Percentiles rank a stretch among this genome's conserved stretches.
phyloP scores from a whole-genome alignment of 1,284 basidiomycete genomes.

The Marasmius tenuissimus region DNA sequence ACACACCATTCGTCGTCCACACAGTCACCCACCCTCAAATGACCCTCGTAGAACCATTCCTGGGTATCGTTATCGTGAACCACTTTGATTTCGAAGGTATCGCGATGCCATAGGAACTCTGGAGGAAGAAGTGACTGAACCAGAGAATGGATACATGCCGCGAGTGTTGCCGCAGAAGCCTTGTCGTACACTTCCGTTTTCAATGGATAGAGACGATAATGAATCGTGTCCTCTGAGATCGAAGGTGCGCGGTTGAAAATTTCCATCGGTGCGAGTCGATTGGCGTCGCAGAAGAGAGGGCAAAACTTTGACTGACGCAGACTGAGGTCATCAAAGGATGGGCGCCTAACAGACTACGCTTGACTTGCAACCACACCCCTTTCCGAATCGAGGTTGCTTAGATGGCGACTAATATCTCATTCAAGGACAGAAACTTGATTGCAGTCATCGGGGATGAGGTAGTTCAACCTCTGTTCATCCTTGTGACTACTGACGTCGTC shows the following conservation, averaged over 20 bases:
- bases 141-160: conserved; percentile 64
- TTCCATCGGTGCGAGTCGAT: conserved; percentile 20
- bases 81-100: conserved; percentile 81
- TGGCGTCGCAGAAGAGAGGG: too few relatives aligned
- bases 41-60: conserved; percentile 65
- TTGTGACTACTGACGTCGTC: neutral
- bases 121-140: conserved; percentile 61
- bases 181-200: conserved; percentile 45
- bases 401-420: conserved; percentile 50
- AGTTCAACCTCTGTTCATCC: conserved; percentile 13
- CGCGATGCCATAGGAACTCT: conserved; percentile 85
- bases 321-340: neutral
- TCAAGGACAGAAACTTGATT: conserved; percentile 84
- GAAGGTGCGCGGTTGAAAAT: conserved; percentile 72
- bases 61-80: conserved; percentile 44
- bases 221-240: conserved; percentile 84
- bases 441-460: conserved; percentile 97
- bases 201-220: conserved; percentile 72
- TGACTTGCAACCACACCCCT: neutral
- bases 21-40: conserved; percentile 88
- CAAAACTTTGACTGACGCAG: too few relatives aligned
- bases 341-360: neutral
- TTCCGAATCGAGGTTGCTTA: conserved; percentile 3
- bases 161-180: conserved; percentile 64
- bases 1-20: conserved; percentile 96